Evolutionary conservation across 2,329 filamentous ascomycete species (phyloP).

Genomic region (Mycocentrospora acerina): DNA sequence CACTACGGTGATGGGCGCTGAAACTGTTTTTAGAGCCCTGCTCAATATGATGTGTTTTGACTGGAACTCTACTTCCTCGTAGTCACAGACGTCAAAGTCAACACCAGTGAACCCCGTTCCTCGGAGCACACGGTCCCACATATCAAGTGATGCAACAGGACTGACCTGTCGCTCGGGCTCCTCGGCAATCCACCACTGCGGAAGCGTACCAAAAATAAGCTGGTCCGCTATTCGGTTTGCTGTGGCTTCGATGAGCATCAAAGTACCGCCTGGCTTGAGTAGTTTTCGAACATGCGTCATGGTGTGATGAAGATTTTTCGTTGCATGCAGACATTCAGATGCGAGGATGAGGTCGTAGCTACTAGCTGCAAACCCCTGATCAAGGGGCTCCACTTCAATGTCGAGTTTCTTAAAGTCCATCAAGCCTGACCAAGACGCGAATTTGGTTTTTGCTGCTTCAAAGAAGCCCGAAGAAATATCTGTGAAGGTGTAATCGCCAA

Average conservation of each 20-base stretch:
- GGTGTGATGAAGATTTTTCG: constrained; percentile 18
- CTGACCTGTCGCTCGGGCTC: constrained; percentile 2
- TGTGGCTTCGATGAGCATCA: constrained; percentile 47
- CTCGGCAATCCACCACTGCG: constrained; percentile 25
- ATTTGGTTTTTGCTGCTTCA: constrained; percentile 12
- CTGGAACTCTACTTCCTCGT: neutral
- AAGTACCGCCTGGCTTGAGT: constrained; percentile 46
- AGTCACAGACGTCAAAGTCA: constrained; percentile 5
- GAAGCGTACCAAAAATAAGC: constrained; percentile 24
- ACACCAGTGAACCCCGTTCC: constrained; percentile 3
- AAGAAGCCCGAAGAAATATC: constrained; percentile 23
- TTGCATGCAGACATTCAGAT: constrained; percentile 37
- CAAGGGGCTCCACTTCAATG: constrained; percentile 18
- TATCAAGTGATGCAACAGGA: neutral
- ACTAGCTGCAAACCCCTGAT: constrained; percentile 19
- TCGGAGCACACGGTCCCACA: constrained; percentile 2
- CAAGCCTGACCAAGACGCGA: constrained; percentile 2
- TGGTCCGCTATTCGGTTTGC: constrained; percentile 11
- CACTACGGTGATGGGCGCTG: no score
- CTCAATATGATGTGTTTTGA: no score
- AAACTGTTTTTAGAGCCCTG: no score
- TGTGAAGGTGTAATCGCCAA: constrained; percentile 14
- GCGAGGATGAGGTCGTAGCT: constrained; percentile 30
- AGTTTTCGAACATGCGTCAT: constrained; percentile 25
- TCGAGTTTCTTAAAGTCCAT: constrained; percentile 23